Base-by-base conservation (phyloP, 306 rosid species). In the Prosopis cineraria region DNA sequence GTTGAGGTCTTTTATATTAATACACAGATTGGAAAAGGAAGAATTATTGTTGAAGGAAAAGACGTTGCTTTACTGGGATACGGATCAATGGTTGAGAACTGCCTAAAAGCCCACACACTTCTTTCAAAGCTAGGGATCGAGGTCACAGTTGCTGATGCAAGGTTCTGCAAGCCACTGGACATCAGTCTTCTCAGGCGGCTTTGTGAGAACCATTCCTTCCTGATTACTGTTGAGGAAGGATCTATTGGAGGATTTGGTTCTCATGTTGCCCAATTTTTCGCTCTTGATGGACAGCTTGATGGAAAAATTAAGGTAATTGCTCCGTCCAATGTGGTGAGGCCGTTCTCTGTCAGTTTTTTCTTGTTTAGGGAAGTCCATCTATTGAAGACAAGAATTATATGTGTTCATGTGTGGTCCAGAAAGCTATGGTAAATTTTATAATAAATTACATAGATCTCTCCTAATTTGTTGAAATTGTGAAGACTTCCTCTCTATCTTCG, bases 161-260 rank as follows among this genome's bases (percentile, higher is more conserved):
- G 98, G 88, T 94, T 94, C 91, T 92, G 97, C 88, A 94, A 94
- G 81, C 98, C 98, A 64, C 90, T 92, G 41, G 98, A 94, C 79
- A 88, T 84, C 72, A 83, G 86, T 64, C 98, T 94, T 88, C 85
- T 94, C 36, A 88, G 97, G 76, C 89, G 87, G 70, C 97, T 94
- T 11, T 92, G 98, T 73, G 68, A 87, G 79, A 76, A 90, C 70
- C 98, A 94, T 81, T 78, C 90, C 40, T 94, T 88, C 81, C 91
- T 94, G 45, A 72, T 94, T 75, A 90, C 97, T 4, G 98, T 94
- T 14, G 98, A 94, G 88, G 98, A 94, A 87, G 98, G 98, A 55
- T 90, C 97, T 25, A 84, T 92, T 55, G 98, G 98, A 59, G 98
- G 97, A 66, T 90, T 94, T 58, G 98, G 95, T 85, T 92, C 97